Evolutionary conservation across 495 filamentous ascomycete species (phyloP).

Genomic region (Podospora comata): DNA sequence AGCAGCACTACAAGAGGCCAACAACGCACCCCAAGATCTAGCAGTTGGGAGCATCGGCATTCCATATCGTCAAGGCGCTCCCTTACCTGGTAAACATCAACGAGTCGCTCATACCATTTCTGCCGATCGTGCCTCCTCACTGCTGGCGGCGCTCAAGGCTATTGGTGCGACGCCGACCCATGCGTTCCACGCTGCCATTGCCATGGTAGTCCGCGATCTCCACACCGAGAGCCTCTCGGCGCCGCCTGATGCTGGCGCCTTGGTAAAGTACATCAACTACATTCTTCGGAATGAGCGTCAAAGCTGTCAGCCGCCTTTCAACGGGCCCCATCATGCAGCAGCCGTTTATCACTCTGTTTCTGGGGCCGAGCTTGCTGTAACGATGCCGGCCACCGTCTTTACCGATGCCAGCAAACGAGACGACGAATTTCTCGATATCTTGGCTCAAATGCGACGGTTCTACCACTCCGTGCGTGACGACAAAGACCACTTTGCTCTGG

Average conservation of each 20-base stretch:
- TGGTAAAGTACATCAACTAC: slow-evolving; percentile 31
- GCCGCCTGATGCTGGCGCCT: not conserved
- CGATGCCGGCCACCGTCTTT: slow-evolving; percentile 9
- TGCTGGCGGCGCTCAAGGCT: slow-evolving; percentile 27
- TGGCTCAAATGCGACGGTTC: not conserved
- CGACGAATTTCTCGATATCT: slow-evolving; percentile 15
- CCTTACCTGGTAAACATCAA: slow-evolving; percentile 17
- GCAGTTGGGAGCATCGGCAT: slow-evolving; percentile 4
- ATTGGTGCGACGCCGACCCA: slow-evolving; percentile 34
- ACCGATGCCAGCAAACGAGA: too few species aligned
- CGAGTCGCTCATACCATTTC: slow-evolving; percentile 22
- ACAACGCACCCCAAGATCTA: not conserved
- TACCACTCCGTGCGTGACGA: slow-evolving; percentile 13
- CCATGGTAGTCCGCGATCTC: slow-evolving; percentile 27
- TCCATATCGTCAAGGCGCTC: not conserved
- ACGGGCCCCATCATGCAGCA: slow-evolving; percentile 27
- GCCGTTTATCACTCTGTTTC: slow-evolving; percentile 36
- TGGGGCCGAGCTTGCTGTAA: slow-evolving; percentile 18
- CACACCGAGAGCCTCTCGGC: slow-evolving; percentile 9
- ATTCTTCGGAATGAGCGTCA: slow-evolving; percentile 34
- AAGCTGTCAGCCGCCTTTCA: slow-evolving; percentile 28
- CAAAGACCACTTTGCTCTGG: slow-evolving; percentile 11
- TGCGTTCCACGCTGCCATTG: slow-evolving; percentile 35
- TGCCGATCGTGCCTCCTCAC: slow-evolving; percentile 9
- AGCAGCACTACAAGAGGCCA: not conserved